A percentile compares a stretch with the other conserved stretches of the same genome.
These are phyloP conservation scores for Blastocystis sp. DNA, from an alignment of 352 stramenopile species.

Conservation along the genomic window DNA sequence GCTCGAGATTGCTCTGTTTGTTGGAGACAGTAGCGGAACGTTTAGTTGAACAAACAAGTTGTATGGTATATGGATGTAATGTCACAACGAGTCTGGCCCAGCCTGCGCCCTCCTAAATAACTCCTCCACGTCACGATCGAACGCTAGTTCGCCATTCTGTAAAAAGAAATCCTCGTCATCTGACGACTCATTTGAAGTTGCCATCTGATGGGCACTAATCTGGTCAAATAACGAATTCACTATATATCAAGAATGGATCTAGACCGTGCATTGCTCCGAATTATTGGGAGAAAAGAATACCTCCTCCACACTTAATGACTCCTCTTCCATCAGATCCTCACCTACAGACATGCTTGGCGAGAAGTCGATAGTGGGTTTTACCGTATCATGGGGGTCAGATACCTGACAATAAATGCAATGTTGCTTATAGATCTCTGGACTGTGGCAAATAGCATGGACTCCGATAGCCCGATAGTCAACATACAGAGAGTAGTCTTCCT, in stretches of 20 bases:
- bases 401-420: constrained; percentile 52
- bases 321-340: background rate
- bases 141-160: background rate
- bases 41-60: background rate
- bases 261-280: background rate
- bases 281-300: constrained; percentile 43
- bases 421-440: constrained; percentile 26
- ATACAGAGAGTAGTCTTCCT: constrained; percentile 15
- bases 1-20: background rate
- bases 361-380: background rate
- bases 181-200: background rate
- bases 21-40: background rate
- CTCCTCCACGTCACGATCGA: background rate
- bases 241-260: background rate
- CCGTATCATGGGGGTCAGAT: background rate
- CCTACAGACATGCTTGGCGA: background rate
- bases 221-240: background rate
- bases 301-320: background rate
- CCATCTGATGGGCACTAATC: background rate
- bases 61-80: background rate
- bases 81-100: background rate
- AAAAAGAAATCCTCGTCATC: background rate
- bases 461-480: constrained; percentile 37
- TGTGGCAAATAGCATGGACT: constrained; percentile 51
- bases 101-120: background rate